phyloP scores from a whole-genome alignment of 768 basidiomycete species.

The Gymnopilus junonius region DNA sequence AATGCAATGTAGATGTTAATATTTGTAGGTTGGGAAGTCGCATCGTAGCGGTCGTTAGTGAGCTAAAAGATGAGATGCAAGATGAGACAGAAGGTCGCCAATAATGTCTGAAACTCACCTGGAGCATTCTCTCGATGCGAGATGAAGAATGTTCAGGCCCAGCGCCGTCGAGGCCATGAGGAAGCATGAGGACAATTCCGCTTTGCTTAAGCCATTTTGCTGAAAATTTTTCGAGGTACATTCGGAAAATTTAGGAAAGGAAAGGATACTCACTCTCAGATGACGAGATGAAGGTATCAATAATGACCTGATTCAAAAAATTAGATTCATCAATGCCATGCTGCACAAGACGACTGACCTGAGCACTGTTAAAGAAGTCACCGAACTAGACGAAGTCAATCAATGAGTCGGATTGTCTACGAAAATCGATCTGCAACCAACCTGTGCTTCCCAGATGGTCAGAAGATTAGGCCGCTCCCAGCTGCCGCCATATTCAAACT shows the following conservation, averaged over 20 bases:
- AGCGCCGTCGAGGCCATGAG: slow-evolving; percentile 91
- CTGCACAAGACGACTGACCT: slow-evolving; percentile 37
- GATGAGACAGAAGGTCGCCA: not conserved
- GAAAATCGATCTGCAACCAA: slow-evolving; percentile 24
- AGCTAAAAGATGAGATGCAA: slow-evolving; percentile 48
- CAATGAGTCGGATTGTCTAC: not conserved
- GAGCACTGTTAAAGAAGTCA: slow-evolving; percentile 93
- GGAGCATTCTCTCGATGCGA: slow-evolving; percentile 89
- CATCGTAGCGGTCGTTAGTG: slow-evolving; percentile 68
- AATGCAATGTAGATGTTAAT: slow-evolving; percentile 87
- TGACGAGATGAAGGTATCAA: slow-evolving; percentile 88
- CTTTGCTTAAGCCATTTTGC: slow-evolving; percentile 96
- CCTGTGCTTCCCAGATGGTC: slow-evolving; percentile 94
- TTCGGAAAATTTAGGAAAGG: not conserved
- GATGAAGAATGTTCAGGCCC: slow-evolving; percentile 94
- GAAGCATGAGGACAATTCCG: slow-evolving; percentile 82
- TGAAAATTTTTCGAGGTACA: slow-evolving; percentile 29
- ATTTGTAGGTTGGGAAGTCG: slow-evolving; percentile 43
- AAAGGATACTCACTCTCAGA: slow-evolving; percentile 68
- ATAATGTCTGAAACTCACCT: slow-evolving; percentile 48
- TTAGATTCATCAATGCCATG: not conserved
- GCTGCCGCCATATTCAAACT: slow-evolving; percentile 92
- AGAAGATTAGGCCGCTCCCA: slow-evolving; percentile 86
- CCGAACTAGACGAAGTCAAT: slow-evolving; percentile 61
- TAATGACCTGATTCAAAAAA: slow-evolving; percentile 58